phyloP scores from a whole-genome alignment of 768 basidiomycete genomes.

The Mycena olivaceomarginata region DNA sequence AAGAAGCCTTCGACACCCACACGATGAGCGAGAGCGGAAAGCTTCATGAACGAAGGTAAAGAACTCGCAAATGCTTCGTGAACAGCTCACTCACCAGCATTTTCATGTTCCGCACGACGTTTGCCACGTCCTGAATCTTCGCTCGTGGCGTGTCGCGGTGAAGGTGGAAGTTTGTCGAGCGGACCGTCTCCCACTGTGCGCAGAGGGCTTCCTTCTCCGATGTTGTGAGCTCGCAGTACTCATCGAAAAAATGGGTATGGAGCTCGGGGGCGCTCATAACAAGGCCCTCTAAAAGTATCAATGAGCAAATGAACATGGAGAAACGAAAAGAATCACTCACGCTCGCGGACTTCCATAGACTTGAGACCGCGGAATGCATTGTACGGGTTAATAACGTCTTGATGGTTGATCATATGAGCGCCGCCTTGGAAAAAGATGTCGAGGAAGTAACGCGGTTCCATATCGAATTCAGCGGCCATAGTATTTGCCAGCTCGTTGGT shows the following conservation, averaged over 20 bases:
- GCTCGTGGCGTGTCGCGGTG: background rate
- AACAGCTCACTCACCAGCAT: background rate
- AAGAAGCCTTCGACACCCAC: conserved; percentile 41
- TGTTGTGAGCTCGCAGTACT: background rate
- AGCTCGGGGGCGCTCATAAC: background rate
- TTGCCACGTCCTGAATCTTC: background rate
- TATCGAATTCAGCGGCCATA: background rate
- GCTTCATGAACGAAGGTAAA: background rate
- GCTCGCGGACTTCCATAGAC: background rate
- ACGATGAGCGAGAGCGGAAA: background rate
- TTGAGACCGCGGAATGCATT: background rate
- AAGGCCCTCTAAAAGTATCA: background rate
- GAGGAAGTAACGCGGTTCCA: conserved; percentile 19
- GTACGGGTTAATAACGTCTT: background rate
- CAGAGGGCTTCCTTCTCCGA: background rate
- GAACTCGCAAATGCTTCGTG: too few species aligned
- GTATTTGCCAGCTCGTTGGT: background rate
- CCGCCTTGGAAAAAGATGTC: conserved; percentile 31
- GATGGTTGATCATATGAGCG: background rate
- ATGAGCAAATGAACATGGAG: background rate
- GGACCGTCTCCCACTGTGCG: background rate
- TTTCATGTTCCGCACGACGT: background rate
- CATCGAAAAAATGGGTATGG: background rate
- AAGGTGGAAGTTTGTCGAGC: background rate
- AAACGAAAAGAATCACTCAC: background rate